Evolutionary conservation across 495 filamentous ascomycete species (phyloP).

Genomic region (Amniculicola lignicola): DNA sequence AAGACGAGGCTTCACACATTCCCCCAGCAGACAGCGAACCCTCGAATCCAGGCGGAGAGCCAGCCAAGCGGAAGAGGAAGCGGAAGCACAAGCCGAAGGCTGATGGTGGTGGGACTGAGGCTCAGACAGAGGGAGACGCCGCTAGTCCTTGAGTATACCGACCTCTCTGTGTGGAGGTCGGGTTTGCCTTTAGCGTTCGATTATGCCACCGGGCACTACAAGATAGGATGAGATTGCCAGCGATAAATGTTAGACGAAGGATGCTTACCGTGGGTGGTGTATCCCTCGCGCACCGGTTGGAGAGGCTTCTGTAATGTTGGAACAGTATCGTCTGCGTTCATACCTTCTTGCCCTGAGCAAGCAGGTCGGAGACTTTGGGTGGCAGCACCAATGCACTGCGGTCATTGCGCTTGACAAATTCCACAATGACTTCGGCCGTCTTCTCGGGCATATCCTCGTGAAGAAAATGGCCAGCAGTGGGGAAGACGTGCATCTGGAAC

Average conservation of each 20-base stretch:
- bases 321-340: no score
- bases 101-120: constrained; percentile 1
- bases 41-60: constrained; percentile 5
- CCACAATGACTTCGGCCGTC: constrained; percentile 69
- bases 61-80: constrained; percentile 34
- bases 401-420: constrained; percentile 91
- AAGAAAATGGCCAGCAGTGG: constrained; percentile 92
- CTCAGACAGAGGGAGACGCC: background rate
- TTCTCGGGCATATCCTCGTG: constrained; percentile 92
- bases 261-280: no score
- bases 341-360: constrained; percentile 47
- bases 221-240: no score
- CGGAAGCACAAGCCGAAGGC: constrained; percentile 38
- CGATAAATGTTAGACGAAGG: no score
- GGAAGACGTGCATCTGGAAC: constrained; percentile 92
- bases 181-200: no score
- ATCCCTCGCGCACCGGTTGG: no score
- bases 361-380: constrained; percentile 74
- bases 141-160: background rate
- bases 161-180: no score
- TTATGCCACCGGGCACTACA: no score
- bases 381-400: constrained; percentile 78
- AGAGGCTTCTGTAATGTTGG: no score
- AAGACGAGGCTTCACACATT: background rate
- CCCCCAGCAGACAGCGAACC: background rate